Evolutionary conservation across 78 protist genomes (phyloP), one percentile per base, ranked within the genome.

Genomic region (Dictyostelium purpureum): DNA sequence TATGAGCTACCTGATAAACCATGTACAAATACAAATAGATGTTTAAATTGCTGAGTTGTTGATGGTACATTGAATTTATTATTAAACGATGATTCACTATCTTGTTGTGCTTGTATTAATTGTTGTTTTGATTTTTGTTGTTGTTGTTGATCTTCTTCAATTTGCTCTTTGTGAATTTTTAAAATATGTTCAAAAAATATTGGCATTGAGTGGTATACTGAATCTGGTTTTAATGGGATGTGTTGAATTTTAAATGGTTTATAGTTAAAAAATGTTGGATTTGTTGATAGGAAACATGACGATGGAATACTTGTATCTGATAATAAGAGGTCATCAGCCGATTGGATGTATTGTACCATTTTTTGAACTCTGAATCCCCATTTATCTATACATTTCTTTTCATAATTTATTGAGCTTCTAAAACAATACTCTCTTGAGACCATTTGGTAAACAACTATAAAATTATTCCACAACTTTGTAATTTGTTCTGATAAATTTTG

Each of bases 21-120:
- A 77, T 93, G 96, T 14, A 87, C 96, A 54, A 93, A 93, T 33
- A 93, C 87, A 77, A 93, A 77, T 52, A 87, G 40, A 77, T 93
- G 96, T 77, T 70, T 49, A 40, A 77, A 73, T 74, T 59, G 19
- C 26, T 56, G 56, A 35, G 71, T 61, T 24, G 65, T 40, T 16
- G 35, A 28, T 10, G 65, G 57, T n/a, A 57, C 51, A 21, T 40
- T 49, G 10, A 67, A 67, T 24, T 33, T 67, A 24, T 10, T 40
- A 51, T n/a, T 49, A 0, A 4, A 56, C 18, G 31, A 56, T 18
- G 7, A 56, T 16, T 63, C 4, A 24, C 16, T 24, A 11, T 73
- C 4, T 45, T 73, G 28, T 73, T 73, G 2, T 49, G 42, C 14
- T 28, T 47, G 14, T 47, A 43, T 4, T n/a, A 10, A 24, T 63